These are phyloP conservation scores for Xylaria sp. DNA, from an alignment of 2,329 filamentous ascomycete genomes.

Conservation along the genomic window DNA sequence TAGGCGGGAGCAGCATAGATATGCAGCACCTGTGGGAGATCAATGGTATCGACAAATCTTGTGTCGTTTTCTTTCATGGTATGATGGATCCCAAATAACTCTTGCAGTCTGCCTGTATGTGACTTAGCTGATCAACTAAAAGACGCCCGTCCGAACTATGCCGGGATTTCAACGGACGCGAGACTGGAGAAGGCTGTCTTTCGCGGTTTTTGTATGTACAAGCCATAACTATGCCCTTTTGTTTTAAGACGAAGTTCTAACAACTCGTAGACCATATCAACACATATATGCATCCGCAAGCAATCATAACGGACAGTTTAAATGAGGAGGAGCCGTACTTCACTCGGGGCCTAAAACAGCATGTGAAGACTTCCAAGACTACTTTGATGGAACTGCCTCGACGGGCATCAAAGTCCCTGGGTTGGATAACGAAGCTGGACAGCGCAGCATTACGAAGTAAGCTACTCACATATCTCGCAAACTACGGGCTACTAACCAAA, in stretches of 20 bases:
- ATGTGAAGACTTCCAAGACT: constrained; percentile 61
- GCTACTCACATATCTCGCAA: constrained; percentile 10
- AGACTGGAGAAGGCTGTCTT: constrained; percentile 73
- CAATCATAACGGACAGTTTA: constrained; percentile 76
- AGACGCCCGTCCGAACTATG: constrained; percentile 82
- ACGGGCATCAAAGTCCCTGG: constrained; percentile 68
- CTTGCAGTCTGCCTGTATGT: constrained; percentile 3
- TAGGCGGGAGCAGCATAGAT: constrained; percentile 76
- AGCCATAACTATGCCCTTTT: not conserved
- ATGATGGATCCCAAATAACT: constrained; percentile 33
- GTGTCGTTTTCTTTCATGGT: constrained; percentile 72
- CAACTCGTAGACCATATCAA: constrained; percentile 69
- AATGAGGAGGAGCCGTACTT: constrained; percentile 76
- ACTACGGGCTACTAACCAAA: constrained; percentile 39
- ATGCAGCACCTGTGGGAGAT: constrained; percentile 76
- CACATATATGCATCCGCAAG: constrained; percentile 80
- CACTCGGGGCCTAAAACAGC: constrained; percentile 65
- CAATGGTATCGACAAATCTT: constrained; percentile 80
- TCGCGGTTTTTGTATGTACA: constrained; percentile 69
- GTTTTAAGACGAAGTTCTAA: constrained; percentile 36
- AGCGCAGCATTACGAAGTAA: constrained; percentile 73
- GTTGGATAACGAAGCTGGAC: constrained; percentile 84
- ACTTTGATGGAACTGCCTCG: constrained; percentile 80
- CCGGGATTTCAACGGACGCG: constrained; percentile 72
- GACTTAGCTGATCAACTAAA: constrained; percentile 37